Evolutionary conservation across 2,329 filamentous ascomycete genomes (phyloP).

Genomic region (Orbilia ellipsospora): DNA sequence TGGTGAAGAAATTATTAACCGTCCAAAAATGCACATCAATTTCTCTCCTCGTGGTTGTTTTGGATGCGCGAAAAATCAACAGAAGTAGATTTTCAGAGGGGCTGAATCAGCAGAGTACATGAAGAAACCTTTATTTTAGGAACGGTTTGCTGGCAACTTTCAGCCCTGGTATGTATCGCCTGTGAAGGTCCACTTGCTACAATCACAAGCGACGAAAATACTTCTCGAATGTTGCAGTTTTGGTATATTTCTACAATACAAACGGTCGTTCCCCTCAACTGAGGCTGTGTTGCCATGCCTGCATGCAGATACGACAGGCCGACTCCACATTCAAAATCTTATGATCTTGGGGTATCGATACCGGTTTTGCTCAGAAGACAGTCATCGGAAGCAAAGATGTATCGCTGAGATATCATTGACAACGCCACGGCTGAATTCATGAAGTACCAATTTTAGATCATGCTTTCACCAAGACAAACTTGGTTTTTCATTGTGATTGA

Average conservation of each 20-base stretch:
- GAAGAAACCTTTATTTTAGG: conserved; percentile 3
- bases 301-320: not conserved
- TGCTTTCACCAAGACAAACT: not conserved
- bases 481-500: too few species aligned
- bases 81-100: conserved; percentile 13
- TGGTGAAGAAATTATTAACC: conserved; percentile 22
- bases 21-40: conserved; percentile 37
- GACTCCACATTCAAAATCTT: not conserved
- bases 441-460: not conserved
- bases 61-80: conserved; percentile 7
- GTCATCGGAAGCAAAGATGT: not conserved
- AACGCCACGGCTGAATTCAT: not conserved
- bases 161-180: conserved; percentile 30
- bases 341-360: conserved; percentile 10
- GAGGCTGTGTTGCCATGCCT: conserved; percentile 36
- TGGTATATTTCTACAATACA: conserved; percentile 5
- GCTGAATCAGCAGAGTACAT: conserved; percentile 44
- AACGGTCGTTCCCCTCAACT: not conserved
- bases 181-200: conserved; percentile 15
- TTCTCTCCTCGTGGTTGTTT: not conserved
- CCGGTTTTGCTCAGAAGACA: not conserved
- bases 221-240: conserved; percentile 24
- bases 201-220: conserved; percentile 14
- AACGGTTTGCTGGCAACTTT: not conserved
- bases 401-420: not conserved